A percentile compares a stretch with the other conserved stretches of the same genome.
phyloP scores from a whole-genome alignment of 192 early-diverging fungal genomes.

The Irineochytrium annulatum region DNA sequence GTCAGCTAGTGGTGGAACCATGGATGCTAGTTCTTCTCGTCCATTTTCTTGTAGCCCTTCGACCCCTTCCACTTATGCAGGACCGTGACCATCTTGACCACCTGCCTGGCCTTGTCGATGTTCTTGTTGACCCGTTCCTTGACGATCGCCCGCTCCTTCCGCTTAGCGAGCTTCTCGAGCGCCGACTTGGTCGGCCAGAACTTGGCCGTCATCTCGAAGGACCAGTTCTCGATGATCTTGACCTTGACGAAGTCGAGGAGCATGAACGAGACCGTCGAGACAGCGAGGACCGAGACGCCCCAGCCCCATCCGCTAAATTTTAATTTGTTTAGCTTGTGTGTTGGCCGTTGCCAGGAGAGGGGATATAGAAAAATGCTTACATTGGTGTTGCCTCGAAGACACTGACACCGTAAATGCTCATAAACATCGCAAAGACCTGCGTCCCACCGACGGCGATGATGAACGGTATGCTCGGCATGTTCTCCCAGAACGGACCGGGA shows the following conservation, averaged over 20 bases:
- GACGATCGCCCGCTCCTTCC: slow-evolving; percentile 7
- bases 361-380: slow-evolving; percentile 10
- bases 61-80: neutral
- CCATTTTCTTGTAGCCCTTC: too few species aligned
- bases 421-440: slow-evolving; percentile 86
- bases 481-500: slow-evolving; percentile 81
- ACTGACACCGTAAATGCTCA: slow-evolving; percentile 65
- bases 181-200: slow-evolving; percentile 68
- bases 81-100: slow-evolving; percentile 22
- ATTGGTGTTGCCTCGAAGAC: slow-evolving; percentile 27
- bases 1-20: too few species aligned
- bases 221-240: slow-evolving; percentile 72
- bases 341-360: slow-evolving; percentile 50
- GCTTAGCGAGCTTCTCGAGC: slow-evolving; percentile 48
- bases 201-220: slow-evolving; percentile 79
- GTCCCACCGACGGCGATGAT: slow-evolving; percentile 77
- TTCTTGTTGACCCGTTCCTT: slow-evolving; percentile 15
- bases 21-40: too few species aligned
- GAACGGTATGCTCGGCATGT: slow-evolving; percentile 74
- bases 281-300: slow-evolving; percentile 64
- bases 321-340: too few species aligned
- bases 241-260: slow-evolving; percentile 89
- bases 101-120: slow-evolving; percentile 30
- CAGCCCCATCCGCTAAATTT: slow-evolving; percentile 63
- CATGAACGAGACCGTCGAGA: slow-evolving; percentile 77